These are phyloP conservation scores for Astragalus membranaceus DNA, from an alignment of 306 rosid genomes.

Conservation along the genomic window DNA sequence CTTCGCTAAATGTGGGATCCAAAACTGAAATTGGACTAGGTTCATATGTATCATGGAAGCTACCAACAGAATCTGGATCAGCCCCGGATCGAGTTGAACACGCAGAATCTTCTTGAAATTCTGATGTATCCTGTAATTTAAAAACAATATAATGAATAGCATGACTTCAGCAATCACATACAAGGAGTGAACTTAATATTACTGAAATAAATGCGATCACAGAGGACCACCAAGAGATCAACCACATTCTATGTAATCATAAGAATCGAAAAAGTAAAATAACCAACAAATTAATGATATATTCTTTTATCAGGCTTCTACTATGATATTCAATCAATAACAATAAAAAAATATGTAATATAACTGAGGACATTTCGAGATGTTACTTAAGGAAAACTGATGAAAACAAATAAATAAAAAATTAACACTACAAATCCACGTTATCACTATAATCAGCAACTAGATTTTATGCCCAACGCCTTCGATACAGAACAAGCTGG, in stretches of 20 bases:
- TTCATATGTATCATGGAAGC: conserved; percentile 40
- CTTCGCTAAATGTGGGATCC: conserved; percentile 44
- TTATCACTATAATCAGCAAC: not conserved
- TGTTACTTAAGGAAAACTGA: not conserved
- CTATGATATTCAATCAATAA: not conserved
- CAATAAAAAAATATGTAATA: not conserved
- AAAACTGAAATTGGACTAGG: conserved; percentile 83
- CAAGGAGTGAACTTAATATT: not conserved
- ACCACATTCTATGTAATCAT: not conserved
- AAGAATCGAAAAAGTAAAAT: not conserved
- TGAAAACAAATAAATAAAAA: not conserved
- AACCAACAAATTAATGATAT: not conserved
- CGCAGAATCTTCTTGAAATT: conserved; percentile 31
- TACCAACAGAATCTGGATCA: conserved; percentile 27
- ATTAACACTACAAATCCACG: not conserved
- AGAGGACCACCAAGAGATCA: not conserved
- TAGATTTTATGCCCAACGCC: not conserved
- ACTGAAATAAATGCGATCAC: not conserved
- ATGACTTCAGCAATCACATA: not conserved
- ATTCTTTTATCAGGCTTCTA: not conserved
- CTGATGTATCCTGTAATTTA: conserved; percentile 40
- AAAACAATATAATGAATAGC: not conserved
- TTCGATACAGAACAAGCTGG: not conserved
- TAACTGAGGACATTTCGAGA: not conserved
- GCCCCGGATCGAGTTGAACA: conserved; percentile 29